Percentiles rank a stretch among this genome's conserved stretches.
These are phyloP conservation scores for Phytophthora citricola DNA, from an alignment of 352 stramenopile genomes.

Conservation along the genomic window DNA sequence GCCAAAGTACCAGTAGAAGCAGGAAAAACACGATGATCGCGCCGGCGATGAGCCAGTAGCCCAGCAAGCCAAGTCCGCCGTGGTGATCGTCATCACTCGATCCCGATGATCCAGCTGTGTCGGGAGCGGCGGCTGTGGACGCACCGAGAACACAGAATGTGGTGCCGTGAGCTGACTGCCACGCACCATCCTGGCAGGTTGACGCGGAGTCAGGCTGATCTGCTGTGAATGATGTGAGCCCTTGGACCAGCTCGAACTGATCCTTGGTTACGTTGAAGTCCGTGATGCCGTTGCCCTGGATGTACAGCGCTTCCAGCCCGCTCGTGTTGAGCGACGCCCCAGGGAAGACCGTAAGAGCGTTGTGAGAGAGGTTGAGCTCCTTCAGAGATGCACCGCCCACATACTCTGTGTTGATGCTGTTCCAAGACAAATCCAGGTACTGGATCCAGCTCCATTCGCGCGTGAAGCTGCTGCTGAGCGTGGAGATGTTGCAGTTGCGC, in stretches of 20 bases:
- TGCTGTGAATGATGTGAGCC: conserved; percentile 37
- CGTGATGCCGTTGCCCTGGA: conserved; percentile 40
- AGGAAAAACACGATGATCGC: conserved; percentile 43
- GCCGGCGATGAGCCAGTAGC: conserved; percentile 45
- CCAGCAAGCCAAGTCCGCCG: conserved; percentile 21
- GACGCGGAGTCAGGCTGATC: conserved; percentile 29
- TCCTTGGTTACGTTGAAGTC: conserved; percentile 47
- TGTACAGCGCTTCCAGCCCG: conserved; percentile 38
- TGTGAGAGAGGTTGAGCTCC: conserved; percentile 50
- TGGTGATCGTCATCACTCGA: conserved; percentile 18
- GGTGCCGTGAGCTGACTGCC: conserved; percentile 39
- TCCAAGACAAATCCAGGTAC: conserved; percentile 49
- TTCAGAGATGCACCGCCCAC: conserved; percentile 28
- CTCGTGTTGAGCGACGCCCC: conserved; percentile 32
- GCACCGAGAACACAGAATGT: conserved; percentile 50
- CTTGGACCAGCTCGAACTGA: conserved; percentile 39
- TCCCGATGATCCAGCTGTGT: conserved; percentile 25
- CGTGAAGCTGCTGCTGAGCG: conserved; percentile 40
- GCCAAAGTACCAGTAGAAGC: conserved; percentile 39
- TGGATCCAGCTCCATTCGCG: conserved; percentile 32
- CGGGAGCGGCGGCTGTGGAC: conserved; percentile 27
- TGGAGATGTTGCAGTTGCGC: conserved; percentile 57
- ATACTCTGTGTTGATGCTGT: conserved; percentile 40
- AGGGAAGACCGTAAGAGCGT: conserved; percentile 42
- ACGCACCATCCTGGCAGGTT: conserved; percentile 35